phyloP scores from a whole-genome alignment of 306 rosid species.

The Lagenaria siceraria region DNA sequence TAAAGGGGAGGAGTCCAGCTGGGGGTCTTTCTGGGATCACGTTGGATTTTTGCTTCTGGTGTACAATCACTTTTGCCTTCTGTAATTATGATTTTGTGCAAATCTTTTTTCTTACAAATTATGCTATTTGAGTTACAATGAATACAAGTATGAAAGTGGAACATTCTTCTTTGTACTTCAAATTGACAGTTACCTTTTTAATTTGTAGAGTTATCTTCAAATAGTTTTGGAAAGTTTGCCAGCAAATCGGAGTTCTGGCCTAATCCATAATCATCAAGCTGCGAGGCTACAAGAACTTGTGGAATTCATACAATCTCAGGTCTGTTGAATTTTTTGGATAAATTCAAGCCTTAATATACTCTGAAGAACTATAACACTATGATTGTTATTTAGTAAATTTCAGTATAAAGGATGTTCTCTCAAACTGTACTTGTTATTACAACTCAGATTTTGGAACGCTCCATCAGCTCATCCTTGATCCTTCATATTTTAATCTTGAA shows the following conservation, averaged over 20 bases:
- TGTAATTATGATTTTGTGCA: background rate
- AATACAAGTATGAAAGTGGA: background rate
- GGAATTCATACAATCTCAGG: slow-evolving; percentile 96
- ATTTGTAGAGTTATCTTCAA: slow-evolving; percentile 77
- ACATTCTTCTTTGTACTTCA: background rate
- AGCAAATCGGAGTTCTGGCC: slow-evolving; percentile 45
- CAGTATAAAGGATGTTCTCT: background rate
- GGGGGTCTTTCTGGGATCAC: background rate
- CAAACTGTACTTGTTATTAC: background rate
- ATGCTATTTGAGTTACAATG: background rate
- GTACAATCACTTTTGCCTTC: background rate
- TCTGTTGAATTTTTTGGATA: slow-evolving; percentile 6
- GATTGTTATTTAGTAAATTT: background rate
- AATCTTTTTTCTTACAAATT: background rate
- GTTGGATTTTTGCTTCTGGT: background rate
- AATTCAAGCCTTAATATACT: background rate
- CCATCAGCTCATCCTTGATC: background rate
- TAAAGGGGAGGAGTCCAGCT: background rate
- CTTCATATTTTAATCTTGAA: slow-evolving; percentile 5
- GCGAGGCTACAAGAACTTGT: slow-evolving; percentile 85
- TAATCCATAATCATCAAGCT: slow-evolving; percentile 70
- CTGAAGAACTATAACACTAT: background rate
- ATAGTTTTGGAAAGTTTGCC: slow-evolving; percentile 85
- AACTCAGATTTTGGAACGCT: background rate
- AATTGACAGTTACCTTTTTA: slow-evolving; percentile 13